Evolutionary conservation across 2,329 filamentous ascomycete species (phyloP).

Genomic region (Aspergillus transmontanensis): DNA sequence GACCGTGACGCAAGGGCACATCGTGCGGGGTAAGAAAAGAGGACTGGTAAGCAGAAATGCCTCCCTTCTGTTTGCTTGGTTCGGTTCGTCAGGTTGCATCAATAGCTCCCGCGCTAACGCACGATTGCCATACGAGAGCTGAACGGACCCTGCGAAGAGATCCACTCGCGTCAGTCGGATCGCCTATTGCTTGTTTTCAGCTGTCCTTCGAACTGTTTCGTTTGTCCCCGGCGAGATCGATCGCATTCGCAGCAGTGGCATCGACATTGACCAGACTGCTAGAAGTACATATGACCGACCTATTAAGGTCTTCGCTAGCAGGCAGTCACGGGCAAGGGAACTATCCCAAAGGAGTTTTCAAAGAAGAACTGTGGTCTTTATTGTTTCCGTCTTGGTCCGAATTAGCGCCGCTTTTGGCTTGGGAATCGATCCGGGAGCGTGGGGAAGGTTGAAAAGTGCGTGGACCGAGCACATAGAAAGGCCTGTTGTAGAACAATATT

Average conservation of each 20-base stretch:
- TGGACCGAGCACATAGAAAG: not conserved
- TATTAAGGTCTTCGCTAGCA: not conserved
- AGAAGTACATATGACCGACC: not conserved
- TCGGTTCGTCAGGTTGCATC: not conserved
- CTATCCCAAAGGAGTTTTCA: not conserved
- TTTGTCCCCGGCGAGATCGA: no score
- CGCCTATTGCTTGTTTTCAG: not conserved
- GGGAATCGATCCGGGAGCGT: not conserved
- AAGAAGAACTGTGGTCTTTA: not conserved
- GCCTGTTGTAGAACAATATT: not conserved
- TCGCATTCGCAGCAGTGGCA: no score
- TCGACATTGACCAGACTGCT: no score
- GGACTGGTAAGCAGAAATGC: not conserved
- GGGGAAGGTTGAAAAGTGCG: not conserved
- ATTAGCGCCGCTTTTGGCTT: not conserved
- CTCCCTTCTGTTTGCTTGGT: not conserved
- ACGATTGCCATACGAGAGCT: not conserved
- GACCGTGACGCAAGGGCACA: not conserved
- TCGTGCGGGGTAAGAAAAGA: not conserved
- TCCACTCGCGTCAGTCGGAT: not conserved
- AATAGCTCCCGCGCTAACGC: not conserved
- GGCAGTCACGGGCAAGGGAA: not conserved
- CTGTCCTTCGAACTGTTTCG: no score
- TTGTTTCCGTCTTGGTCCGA: not conserved
- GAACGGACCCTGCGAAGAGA: not conserved